phyloP scores from a whole-genome alignment of 176 grass and related monocot genomes.

The Hordeum vulgare region DNA sequence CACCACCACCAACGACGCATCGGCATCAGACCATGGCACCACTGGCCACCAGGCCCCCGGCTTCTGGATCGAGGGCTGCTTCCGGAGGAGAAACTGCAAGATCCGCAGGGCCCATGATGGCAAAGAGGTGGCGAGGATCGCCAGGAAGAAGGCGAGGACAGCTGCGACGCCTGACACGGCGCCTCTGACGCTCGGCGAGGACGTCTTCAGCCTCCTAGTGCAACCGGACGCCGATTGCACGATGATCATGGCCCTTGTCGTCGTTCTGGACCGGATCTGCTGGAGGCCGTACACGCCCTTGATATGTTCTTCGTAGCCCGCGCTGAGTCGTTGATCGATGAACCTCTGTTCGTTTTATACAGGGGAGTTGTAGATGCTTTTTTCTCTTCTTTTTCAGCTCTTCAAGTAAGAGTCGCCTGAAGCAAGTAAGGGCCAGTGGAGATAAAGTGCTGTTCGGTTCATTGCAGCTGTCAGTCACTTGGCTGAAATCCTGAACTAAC shows the following conservation, averaged over 20 bases:
- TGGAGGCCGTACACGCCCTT: conserved; percentile 31
- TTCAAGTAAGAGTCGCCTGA: not conserved
- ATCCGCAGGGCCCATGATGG: conserved; percentile 26
- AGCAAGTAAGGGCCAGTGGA: not conserved
- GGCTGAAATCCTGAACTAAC: not conserved
- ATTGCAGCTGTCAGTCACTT: not conserved
- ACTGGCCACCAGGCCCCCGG: conserved; percentile 2
- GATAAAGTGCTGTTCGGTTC: not conserved
- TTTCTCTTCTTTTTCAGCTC: not conserved
- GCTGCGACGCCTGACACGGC: not conserved
- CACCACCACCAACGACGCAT: not conserved
- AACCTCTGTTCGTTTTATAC: not conserved
- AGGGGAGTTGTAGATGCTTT: not conserved
- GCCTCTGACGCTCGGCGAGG: conserved; percentile 37
- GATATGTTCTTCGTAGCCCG: conserved; percentile 33
- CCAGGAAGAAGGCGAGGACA: conserved; percentile 28
- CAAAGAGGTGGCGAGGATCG: conserved; percentile 64
- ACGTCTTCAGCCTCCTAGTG: conserved; percentile 75
- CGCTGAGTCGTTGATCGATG: not conserved
- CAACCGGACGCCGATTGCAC: conserved; percentile 31
- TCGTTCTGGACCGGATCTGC: conserved; percentile 81
- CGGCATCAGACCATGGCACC: not conserved
- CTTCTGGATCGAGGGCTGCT: conserved; percentile 58
- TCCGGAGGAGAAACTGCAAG: conserved; percentile 75
- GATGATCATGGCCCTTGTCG: conserved; percentile 65